Evolutionary conservation across 208 protist genomes (phyloP).

Genomic region (Trypanosoma melophagium): DNA sequence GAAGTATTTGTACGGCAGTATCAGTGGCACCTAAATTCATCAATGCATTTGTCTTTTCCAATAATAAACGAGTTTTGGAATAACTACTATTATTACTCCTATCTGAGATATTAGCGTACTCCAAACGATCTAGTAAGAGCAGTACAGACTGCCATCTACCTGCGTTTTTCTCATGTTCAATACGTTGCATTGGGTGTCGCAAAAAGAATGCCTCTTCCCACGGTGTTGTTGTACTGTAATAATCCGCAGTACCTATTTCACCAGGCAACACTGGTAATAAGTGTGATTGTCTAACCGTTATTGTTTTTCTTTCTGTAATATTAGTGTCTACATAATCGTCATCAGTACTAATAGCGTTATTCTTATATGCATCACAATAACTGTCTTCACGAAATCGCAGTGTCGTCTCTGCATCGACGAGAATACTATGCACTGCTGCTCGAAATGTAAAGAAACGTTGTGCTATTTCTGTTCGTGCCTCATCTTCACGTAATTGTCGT

Average conservation of each 20-base stretch:
- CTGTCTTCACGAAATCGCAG: slow-evolving; percentile 14
- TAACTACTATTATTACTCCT: not conserved
- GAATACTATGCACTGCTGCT: slow-evolving; percentile 21
- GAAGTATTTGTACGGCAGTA: slow-evolving; percentile 22
- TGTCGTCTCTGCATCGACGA: slow-evolving; percentile 22
- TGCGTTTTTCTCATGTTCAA: slow-evolving; percentile 26
- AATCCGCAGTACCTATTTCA: not conserved
- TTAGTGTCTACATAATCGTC: not conserved
- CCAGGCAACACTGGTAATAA: not conserved
- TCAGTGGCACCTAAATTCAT: slow-evolving; percentile 25
- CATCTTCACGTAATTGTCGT: slow-evolving; percentile 13
- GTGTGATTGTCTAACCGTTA: not conserved
- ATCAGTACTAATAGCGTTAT: not conserved
- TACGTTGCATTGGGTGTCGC: slow-evolving; percentile 22
- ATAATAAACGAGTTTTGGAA: slow-evolving; percentile 10
- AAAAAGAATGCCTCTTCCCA: slow-evolving; percentile 35
- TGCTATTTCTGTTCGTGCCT: slow-evolving; percentile 19
- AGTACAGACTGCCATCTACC: slow-evolving; percentile 40
- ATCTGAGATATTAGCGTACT: not conserved
- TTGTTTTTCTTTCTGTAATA: not conserved
- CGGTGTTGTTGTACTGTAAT: slow-evolving; percentile 20
- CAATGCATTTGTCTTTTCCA: slow-evolving; percentile 32
- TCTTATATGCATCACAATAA: not conserved
- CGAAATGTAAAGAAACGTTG: slow-evolving; percentile 23
- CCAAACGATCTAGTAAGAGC: slow-evolving; percentile 34